phyloP scores from a whole-genome alignment of 2,329 filamentous ascomycete genomes.

The Biscogniauxia marginata region DNA sequence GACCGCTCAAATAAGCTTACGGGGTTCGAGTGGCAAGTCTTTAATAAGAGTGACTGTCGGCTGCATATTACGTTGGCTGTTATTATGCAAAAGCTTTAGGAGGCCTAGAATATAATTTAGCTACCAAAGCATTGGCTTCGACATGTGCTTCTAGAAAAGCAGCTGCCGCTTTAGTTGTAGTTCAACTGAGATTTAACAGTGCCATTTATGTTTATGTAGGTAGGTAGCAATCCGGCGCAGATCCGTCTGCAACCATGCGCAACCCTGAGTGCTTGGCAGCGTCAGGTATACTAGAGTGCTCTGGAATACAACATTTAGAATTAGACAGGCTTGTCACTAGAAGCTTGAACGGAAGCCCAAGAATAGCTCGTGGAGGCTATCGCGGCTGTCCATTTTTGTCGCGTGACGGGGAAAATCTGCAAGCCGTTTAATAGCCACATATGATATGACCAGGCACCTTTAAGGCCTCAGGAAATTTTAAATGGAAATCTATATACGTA shows the following conservation, averaged over 20 bases:
- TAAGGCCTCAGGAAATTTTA: background rate
- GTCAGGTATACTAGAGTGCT: background rate
- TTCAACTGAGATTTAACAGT: background rate
- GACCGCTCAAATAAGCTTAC: background rate
- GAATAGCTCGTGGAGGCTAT: background rate
- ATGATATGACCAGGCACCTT: background rate
- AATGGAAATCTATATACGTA: background rate
- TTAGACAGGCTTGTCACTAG: background rate
- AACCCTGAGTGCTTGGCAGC: background rate
- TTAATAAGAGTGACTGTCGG: background rate
- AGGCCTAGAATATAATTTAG: background rate
- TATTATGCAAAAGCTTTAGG: background rate
- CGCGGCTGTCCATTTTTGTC: background rate
- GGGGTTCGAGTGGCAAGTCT: too few relatives aligned
- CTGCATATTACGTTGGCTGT: background rate
- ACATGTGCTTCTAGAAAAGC: background rate
- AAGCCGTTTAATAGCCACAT: background rate
- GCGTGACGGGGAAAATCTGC: background rate
- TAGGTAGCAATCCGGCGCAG: background rate
- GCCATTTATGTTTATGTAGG: background rate
- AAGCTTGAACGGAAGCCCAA: background rate
- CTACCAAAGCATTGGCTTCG: background rate
- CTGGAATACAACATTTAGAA: background rate
- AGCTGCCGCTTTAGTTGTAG: background rate
- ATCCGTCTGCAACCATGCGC: background rate